A percentile compares a stretch with the other conserved stretches of the same genome.
Evolutionary conservation across 768 basidiomycete species (phyloP).

Genomic region (Lentinula raphanica): DNA sequence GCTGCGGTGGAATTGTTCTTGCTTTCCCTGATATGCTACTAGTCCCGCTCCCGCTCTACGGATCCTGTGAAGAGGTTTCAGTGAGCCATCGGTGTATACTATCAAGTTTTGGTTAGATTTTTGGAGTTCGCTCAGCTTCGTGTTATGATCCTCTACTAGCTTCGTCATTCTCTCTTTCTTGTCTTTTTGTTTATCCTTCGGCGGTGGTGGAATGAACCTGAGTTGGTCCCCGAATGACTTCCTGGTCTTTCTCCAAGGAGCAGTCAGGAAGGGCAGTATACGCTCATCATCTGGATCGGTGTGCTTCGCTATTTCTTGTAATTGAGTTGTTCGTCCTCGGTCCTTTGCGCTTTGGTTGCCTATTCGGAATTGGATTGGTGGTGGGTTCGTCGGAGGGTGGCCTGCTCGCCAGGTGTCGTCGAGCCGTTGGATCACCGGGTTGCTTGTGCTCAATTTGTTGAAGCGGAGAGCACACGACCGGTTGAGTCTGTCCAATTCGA

Average conservation of each 20-base stretch:
- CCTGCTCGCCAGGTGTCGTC: neutral
- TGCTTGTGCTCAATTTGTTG: conserved; percentile 4
- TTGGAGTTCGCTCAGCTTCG: neutral
- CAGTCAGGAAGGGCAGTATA: neutral
- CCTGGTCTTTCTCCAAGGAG: neutral
- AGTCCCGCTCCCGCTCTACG: neutral
- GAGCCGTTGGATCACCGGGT: conserved; percentile 12
- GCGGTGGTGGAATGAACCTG: neutral
- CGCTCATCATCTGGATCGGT: neutral
- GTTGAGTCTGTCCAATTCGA: neutral
- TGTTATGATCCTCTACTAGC: neutral
- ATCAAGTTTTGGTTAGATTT: neutral
- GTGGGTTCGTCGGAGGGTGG: conserved; percentile 4
- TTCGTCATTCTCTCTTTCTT: neutral
- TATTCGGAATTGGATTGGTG: conserved; percentile 3
- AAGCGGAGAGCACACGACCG: neutral
- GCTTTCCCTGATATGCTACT: neutral
- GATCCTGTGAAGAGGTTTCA: neutral
- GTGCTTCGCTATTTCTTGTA: neutral
- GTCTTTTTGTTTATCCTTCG: neutral
- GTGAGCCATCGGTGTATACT: neutral
- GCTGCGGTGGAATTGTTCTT: neutral
- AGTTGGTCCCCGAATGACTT: neutral
- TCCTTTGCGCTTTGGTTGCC: neutral
- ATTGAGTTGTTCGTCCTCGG: neutral